Base-by-base conservation (phyloP, 2,329 filamentous ascomycete genomes). In the Pestalotiopsis sp. region DNA sequence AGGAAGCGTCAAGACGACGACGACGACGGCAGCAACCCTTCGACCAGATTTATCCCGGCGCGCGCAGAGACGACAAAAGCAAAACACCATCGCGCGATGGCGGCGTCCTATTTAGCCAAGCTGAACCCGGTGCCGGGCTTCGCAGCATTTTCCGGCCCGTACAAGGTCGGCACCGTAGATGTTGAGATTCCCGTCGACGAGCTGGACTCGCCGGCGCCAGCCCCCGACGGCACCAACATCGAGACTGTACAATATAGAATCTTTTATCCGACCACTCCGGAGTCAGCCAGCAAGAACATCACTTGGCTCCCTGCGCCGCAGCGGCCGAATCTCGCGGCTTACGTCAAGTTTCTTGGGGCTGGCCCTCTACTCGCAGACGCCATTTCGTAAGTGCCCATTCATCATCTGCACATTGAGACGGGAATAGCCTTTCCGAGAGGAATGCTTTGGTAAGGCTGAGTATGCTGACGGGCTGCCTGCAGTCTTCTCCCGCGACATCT, bases 231-330 rank as follows among this genome's bases (percentile, higher is more conserved):
- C 64, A 80, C 81, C 67, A 83, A 84, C 59, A 89, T 95, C 60
- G 83, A 89, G 23, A 97, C 94, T 0, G 85, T 97, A 31, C 91
- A 92, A 68, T 96, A 93, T 78, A 89, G 94, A 71, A 85, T 97
- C 69, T 97, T 93, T 81, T 97, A 97, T 77, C 94, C 94, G 1
- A 90, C 91, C 25, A 81, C 83, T 1, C 77, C 83, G 4, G 83
- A 84, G 20, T 83, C 86, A 3, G 79, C 80, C 65, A 84, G 88
- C 74, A 88, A 88, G 74, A 84, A 84, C 11, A 91, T 94, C 67
- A 88, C 86, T 74, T 97, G 94, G 93, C 85, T 97, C 66, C 93
- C 93, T 0, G 85, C 87, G 9, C 93, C 94, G 0, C 93, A 97
- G 78, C 83, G 91, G 62, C 89, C 90, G 56, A 91, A 93, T 76